These are phyloP conservation scores for Fonsecaea nubica DNA, from an alignment of 2,329 filamentous ascomycete genomes.

Conservation along the genomic window DNA sequence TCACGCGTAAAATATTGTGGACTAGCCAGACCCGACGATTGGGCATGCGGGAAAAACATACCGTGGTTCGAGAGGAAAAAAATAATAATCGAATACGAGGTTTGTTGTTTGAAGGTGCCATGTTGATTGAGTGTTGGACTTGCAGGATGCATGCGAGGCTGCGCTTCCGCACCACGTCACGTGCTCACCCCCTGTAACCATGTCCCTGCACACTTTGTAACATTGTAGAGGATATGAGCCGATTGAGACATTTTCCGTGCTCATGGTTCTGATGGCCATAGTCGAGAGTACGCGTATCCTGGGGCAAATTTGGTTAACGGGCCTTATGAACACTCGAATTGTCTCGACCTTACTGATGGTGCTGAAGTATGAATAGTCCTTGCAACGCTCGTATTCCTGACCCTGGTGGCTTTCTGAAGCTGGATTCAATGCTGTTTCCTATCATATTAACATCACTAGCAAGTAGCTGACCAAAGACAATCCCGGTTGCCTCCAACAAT, in stretches of 20 bases:
- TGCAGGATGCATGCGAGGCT: background rate
- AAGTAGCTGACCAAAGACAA: background rate
- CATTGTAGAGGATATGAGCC: background rate
- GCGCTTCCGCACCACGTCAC: slow-evolving; percentile 3
- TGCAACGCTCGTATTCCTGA: background rate
- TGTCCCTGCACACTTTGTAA: background rate
- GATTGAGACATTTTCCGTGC: background rate
- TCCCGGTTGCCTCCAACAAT: slow-evolving; percentile 6
- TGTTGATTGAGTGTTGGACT: background rate
- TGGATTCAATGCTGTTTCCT: background rate
- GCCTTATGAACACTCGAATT: background rate
- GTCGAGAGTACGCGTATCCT: background rate
- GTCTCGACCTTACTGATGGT: background rate
- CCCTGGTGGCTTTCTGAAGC: background rate
- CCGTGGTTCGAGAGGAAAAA: background rate
- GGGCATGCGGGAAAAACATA: background rate
- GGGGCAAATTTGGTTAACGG: background rate
- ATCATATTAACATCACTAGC: background rate
- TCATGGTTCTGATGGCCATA: background rate
- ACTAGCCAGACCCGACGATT: background rate
- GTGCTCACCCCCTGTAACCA: background rate
- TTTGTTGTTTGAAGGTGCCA: background rate
- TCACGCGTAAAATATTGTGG: background rate
- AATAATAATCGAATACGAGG: background rate
- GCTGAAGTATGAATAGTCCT: background rate